Evolutionary conservation across 805 yeast species (phyloP), one percentile per base, ranked within the genome.

Genomic region (Cyberlindnera maclurae): DNA sequence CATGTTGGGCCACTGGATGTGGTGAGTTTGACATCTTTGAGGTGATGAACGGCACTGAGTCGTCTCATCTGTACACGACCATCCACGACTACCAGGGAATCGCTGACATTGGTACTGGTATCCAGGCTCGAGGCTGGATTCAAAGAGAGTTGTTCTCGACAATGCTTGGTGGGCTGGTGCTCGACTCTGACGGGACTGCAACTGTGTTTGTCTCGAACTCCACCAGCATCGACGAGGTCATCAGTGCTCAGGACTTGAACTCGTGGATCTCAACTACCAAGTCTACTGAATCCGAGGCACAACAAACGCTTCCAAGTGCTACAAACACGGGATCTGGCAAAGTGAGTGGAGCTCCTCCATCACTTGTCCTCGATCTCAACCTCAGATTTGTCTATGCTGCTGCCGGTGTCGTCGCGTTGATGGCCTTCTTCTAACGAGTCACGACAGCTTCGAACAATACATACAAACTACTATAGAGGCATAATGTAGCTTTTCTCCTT

Each of bases 1-100:
- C 87, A 6, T 78, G 87, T 52, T 82, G 89, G 89, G 65, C 72
- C 33, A 70, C 81, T 22, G 90, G 89, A 10, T 79, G 88, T 60
- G 88, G 89, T 57, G 88, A 82, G 59, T 79, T 76, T 49, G 90
- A 82, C 60, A 72, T 80, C 48, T 82, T 82, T 55, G 90, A 82
- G 63, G 78, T 77, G 30, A 71, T 79, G 76, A 82, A 82, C 60
- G 60, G 64, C 40, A 75, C 86, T 12, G 74, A 75, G 46, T 57
- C 72, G 18, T 59, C 58, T 36, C 68, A 77, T 41, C 67, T 82
- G 49, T 79, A 66, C 60, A 68, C 87, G 15, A 79, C 89, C 7
- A 63, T 82, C 57, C 93, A 82, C 57, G 85, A 79, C 53, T 82
- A 71, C 68, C 93, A 82, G 59, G 86, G 85, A 29, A 73, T 79